phyloP scores from a whole-genome alignment of 2,329 filamentous ascomycete species.

The Talaromyces marneffei region DNA sequence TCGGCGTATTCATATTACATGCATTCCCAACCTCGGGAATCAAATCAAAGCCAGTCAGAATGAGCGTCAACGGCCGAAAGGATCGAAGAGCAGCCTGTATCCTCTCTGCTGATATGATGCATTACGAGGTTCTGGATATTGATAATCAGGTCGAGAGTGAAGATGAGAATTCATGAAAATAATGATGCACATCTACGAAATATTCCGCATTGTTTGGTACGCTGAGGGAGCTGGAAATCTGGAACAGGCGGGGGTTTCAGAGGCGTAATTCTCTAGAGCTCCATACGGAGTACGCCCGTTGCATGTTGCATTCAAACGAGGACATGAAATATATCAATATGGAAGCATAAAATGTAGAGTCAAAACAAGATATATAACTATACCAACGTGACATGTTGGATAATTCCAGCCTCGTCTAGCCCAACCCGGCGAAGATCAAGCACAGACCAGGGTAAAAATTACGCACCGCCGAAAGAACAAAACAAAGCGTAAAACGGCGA shows the following conservation, averaged over 20 bases:
- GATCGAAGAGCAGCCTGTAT: slow-evolving; percentile 50
- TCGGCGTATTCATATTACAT: slow-evolving; percentile 36
- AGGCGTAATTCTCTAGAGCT: neutral
- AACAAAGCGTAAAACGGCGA: neutral
- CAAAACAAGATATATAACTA: neutral
- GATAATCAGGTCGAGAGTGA: slow-evolving; percentile 36
- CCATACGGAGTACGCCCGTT: neutral
- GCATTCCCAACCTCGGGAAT: slow-evolving; percentile 39
- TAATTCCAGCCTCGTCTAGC: neutral
- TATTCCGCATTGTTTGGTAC: neutral
- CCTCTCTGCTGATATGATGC: slow-evolving; percentile 48
- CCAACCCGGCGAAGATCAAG: neutral
- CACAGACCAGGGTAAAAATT: neutral
- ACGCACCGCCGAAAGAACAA: neutral
- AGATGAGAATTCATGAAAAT: slow-evolving; percentile 16
- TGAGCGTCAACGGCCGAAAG: slow-evolving; percentile 53
- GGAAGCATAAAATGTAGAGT: neutral
- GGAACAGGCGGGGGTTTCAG: slow-evolving; percentile 1
- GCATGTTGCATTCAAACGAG: neutral
- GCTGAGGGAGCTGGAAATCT: too few relatives aligned
- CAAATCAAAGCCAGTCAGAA: slow-evolving; percentile 43
- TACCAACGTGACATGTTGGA: neutral
- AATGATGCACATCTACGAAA: neutral
- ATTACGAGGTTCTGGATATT: slow-evolving; percentile 54
- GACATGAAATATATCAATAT: neutral